Conservation (phyloP, 208 protist species). For the Wallacemonas sp. region DNA sequence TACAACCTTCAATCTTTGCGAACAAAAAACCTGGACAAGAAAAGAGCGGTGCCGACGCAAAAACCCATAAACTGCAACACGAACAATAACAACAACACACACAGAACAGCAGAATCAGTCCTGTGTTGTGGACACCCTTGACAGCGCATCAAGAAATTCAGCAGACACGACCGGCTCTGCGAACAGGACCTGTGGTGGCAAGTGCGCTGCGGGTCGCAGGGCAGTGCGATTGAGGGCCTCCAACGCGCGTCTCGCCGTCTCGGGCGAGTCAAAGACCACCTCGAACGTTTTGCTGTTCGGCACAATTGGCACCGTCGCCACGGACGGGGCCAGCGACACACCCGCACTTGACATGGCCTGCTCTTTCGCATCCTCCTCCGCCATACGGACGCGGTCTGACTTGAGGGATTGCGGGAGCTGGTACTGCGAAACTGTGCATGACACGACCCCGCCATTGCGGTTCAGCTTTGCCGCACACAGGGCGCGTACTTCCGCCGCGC, state of each 20-base stretch:
- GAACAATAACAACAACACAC: neutral
- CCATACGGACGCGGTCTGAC: no score
- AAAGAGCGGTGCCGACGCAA: neutral
- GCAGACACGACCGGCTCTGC: slow-evolving; percentile 72
- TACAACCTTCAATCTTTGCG: neutral
- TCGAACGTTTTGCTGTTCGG: slow-evolving; percentile 53
- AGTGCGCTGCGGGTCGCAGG: slow-evolving; percentile 14
- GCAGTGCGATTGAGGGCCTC: slow-evolving; percentile 35
- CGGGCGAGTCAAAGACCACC: slow-evolving; percentile 50
- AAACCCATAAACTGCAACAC: neutral
- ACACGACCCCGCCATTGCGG: slow-evolving; percentile 35
- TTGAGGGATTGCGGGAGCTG: neutral
- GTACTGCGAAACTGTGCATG: slow-evolving; percentile 51
- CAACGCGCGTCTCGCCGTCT: slow-evolving; percentile 57
- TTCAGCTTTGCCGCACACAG: slow-evolving; percentile 44
- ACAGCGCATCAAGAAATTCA: slow-evolving; percentile 44
- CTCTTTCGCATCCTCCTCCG: no score
- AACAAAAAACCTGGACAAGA: neutral
- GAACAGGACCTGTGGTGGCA: slow-evolving; percentile 21
- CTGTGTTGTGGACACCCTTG: neutral
- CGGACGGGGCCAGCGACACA: neutral
- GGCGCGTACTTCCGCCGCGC: slow-evolving; percentile 61
- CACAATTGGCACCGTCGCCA: slow-evolving; percentile 13
- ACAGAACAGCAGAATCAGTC: neutral
- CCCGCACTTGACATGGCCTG: no score